A percentile compares a stretch with the other conserved stretches of the same genome.
Evolutionary conservation across 1,284 basidiomycete genomes (phyloP).

Genomic region (Cutaneotrichosporon cutaneum): DNA sequence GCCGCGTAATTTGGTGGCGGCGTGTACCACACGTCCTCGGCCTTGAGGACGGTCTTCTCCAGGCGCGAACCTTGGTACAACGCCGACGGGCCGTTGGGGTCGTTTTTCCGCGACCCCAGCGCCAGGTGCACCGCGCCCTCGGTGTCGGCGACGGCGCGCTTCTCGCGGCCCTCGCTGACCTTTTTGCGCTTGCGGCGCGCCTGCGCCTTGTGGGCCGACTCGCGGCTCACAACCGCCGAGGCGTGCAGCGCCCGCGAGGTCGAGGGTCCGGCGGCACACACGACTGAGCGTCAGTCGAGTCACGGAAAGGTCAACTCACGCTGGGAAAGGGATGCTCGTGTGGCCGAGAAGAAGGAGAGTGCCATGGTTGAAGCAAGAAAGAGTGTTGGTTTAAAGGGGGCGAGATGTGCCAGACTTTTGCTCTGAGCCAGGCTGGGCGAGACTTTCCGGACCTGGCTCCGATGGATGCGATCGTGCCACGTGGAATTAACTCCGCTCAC

Average conservation of each 20-base stretch:
- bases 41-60: constrained; percentile 28
- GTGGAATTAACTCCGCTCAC: not conserved
- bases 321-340: constrained; percentile 1
- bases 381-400: not conserved
- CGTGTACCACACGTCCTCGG: constrained; percentile 40
- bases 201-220: constrained; percentile 17
- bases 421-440: not conserved
- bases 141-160: not conserved
- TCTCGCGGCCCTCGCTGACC: constrained; percentile 14
- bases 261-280: constrained; percentile 7
- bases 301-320: not conserved
- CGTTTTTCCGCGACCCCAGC: constrained; percentile 21
- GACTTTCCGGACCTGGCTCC: no score
- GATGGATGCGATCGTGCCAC: not conserved
- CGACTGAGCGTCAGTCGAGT: not conserved
- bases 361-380: constrained; percentile 7
- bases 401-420: constrained; percentile 4
- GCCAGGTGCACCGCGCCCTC: constrained; percentile 21
- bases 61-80: constrained; percentile 38
- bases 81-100: constrained; percentile 16
- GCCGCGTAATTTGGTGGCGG: constrained; percentile 39
- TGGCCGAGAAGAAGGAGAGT: constrained; percentile 2
- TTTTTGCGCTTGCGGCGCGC: constrained; percentile 24
- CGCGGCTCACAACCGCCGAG: constrained; percentile 10
- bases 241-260: constrained; percentile 10